Conservation (phyloP, 1,139 yeast species). For the Geotrichum candidum region DNA sequence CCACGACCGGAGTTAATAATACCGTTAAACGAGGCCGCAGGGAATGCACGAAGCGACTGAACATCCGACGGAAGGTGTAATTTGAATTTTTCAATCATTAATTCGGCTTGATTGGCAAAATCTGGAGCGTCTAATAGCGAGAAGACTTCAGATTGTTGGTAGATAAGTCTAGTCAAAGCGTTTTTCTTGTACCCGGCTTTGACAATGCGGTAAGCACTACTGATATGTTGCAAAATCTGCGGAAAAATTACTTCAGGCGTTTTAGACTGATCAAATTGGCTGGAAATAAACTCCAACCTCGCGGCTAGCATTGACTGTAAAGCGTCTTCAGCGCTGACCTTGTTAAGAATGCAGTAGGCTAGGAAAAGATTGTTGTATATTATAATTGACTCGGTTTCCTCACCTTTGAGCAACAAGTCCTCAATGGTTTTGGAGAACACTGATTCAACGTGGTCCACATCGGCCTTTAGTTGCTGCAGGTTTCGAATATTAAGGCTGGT, state of each 20-base stretch:
- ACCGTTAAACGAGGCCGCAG: slow-evolving; percentile 18
- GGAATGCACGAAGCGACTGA: slow-evolving; percentile 51
- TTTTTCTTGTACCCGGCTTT: slow-evolving; percentile 24
- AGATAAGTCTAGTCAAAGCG: slow-evolving; percentile 20
- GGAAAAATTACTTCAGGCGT: slow-evolving; percentile 6
- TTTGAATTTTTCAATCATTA: slow-evolving; percentile 63
- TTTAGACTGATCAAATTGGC: neutral
- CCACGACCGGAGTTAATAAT: slow-evolving; percentile 12
- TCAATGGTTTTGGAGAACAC: slow-evolving; percentile 11
- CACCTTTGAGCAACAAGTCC: slow-evolving; percentile 15
- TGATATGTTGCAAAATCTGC: slow-evolving; percentile 19
- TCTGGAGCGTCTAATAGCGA: slow-evolving; percentile 26
- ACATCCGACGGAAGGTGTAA: slow-evolving; percentile 79
- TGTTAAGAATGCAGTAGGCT: slow-evolving; percentile 22
- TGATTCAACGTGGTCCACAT: slow-evolving; percentile 6
- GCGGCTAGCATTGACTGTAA: slow-evolving; percentile 17
- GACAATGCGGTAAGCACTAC: slow-evolving; percentile 22
- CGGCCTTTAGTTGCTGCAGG: neutral
- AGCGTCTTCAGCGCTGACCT: slow-evolving; percentile 16
- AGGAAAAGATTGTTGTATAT: slow-evolving; percentile 20
- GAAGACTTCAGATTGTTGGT: slow-evolving; percentile 24
- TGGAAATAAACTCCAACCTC: slow-evolving; percentile 7
- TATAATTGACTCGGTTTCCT: slow-evolving; percentile 12
- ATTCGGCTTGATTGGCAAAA: slow-evolving; percentile 20
- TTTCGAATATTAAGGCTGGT: neutral